Evolutionary conservation across 257 asterid species (phyloP).

Genomic region (Hygrophila difformis): DNA sequence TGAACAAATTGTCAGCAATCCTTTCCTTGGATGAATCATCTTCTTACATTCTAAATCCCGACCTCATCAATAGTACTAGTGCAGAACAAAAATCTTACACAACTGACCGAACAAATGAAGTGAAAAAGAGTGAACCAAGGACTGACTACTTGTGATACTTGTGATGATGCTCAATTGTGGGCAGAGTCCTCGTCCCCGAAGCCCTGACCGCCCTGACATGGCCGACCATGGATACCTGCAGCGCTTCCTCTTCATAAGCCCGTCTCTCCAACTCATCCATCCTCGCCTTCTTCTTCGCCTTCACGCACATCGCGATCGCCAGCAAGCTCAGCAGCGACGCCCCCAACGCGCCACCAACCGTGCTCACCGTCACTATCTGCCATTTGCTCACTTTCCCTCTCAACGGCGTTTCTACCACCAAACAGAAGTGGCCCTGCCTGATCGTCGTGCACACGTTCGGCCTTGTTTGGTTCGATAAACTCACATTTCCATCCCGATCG

Average conservation of each 20-base stretch:
- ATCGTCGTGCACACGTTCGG: conserved; percentile 39
- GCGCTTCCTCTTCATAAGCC: conserved; percentile 95
- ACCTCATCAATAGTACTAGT: too few species aligned
- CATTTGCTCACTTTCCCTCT: conserved; percentile 29
- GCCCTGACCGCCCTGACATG: conserved; percentile 84
- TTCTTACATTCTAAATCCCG: too few species aligned
- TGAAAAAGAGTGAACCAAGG: too few species aligned
- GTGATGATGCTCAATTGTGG: conserved; percentile 48
- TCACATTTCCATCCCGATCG: conserved; percentile 49
- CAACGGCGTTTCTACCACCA: conserved; percentile 61
- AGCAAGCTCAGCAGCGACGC: conserved; percentile 53
- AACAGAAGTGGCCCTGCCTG: conserved; percentile 52
- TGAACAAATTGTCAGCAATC: too few species aligned
- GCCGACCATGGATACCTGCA: conserved; percentile 95
- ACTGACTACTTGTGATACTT: too few species aligned
- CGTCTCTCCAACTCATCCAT: conserved; percentile 78
- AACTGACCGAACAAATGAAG: too few species aligned
- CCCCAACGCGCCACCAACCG: conserved; percentile 71
- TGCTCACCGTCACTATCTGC: conserved; percentile 52
- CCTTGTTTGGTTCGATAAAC: conserved; percentile 28
- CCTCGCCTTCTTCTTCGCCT: conserved; percentile 75
- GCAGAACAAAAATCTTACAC: too few species aligned
- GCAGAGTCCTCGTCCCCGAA: conserved; percentile 54
- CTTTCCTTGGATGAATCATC: too few species aligned
- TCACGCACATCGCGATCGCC: conserved; percentile 52